Conservation (phyloP, 176 grass and related monocot genomes). For the Urochloa ruziziensis region DNA sequence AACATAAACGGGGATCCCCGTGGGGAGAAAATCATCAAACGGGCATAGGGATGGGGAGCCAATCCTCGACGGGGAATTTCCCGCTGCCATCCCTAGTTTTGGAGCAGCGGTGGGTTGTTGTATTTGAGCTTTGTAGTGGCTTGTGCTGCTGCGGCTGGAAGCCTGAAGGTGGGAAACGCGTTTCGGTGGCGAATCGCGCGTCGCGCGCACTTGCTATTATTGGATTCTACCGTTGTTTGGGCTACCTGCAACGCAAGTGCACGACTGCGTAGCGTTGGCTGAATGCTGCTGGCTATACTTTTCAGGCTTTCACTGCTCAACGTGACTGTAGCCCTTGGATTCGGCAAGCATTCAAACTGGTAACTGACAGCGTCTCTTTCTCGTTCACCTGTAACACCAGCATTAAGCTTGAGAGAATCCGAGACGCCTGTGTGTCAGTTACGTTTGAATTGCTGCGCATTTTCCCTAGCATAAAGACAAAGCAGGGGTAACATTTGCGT, state of each 20-base stretch:
- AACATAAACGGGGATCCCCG: no score
- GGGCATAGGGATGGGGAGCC: no score
- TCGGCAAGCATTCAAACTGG: not conserved
- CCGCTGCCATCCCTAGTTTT: no score
- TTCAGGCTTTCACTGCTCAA: conserved; percentile 29
- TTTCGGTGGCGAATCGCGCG: not conserved
- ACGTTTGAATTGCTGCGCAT: not conserved
- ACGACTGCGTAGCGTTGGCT: not conserved
- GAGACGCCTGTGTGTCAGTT: not conserved
- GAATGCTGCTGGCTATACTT: not conserved
- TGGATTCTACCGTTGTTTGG: not conserved
- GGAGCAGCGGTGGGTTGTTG: not conserved
- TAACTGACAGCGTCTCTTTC: not conserved
- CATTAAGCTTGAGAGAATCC: not conserved
- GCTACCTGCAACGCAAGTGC: not conserved
- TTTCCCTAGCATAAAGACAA: no score
- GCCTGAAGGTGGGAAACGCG: not conserved
- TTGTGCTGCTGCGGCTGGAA: not conserved
- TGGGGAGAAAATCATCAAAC: no score
- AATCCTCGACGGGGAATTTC: no score
- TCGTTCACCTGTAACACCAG: not conserved
- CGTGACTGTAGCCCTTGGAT: conserved; percentile 29
- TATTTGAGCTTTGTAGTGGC: not conserved
- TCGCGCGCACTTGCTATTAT: not conserved
- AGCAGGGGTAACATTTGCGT: not conserved